A percentile compares a stretch with the other conserved stretches of the same genome.
Evolutionary conservation across 2,329 filamentous ascomycete genomes (phyloP).

Genomic region (Fusarium tuaranense): DNA sequence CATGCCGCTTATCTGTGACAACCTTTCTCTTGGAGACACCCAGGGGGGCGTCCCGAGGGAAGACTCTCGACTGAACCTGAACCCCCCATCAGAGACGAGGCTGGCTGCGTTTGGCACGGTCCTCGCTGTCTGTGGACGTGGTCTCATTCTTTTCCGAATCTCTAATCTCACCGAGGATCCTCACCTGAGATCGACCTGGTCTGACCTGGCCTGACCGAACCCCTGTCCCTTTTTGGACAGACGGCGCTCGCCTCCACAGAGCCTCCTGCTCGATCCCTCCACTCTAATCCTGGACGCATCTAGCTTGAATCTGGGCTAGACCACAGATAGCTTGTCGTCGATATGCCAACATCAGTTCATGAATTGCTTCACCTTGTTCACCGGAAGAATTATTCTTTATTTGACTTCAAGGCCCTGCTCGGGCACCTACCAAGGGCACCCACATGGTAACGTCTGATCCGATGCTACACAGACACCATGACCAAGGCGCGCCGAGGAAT

Average conservation of each 20-base stretch:
- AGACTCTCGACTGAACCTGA: neutral
- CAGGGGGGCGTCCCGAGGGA: conserved; percentile 17
- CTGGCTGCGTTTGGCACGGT: neutral
- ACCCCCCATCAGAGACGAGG: neutral
- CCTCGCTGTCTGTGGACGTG: conserved; percentile 15
- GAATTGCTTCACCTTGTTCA: conserved; percentile 14
- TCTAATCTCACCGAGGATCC: conserved; percentile 42
- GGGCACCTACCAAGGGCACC: neutral
- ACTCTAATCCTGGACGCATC: conserved; percentile 34
- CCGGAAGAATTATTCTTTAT: neutral
- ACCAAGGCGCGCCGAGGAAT: conserved; percentile 9
- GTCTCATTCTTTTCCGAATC: conserved; percentile 31
- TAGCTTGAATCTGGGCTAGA: conserved; percentile 20
- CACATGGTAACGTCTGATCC: conserved; percentile 10
- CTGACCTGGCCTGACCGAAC: conserved; percentile 38
- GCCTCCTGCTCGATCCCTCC: conserved; percentile 28
- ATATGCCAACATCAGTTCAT: conserved; percentile 31
- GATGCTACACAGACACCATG: conserved; percentile 19
- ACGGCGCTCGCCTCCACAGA: conserved; percentile 8
- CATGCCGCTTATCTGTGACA: conserved; percentile 35
- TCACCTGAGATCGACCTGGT: conserved; percentile 41
- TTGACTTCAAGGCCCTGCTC: neutral
- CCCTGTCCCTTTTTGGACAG: conserved; percentile 14
- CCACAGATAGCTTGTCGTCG: neutral
- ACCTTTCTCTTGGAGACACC: conserved; percentile 16